phyloP scores from a whole-genome alignment of 768 basidiomycete species.

The Rhizopogon vesiculosus region DNA sequence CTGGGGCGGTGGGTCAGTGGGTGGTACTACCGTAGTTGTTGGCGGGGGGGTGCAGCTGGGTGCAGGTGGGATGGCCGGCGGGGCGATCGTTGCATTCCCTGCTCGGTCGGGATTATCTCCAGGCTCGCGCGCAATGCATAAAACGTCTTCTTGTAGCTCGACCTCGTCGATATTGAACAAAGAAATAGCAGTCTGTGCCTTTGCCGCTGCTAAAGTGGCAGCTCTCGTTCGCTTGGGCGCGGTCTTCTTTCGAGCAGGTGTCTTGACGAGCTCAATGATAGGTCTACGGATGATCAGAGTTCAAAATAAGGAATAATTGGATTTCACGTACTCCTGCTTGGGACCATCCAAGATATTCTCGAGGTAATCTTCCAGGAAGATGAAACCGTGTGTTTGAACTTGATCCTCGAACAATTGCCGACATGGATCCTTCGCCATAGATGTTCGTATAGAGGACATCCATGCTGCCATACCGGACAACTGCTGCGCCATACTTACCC shows the following conservation, averaged over 20 bases:
- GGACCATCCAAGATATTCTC: conserved; percentile 63
- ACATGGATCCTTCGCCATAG: conserved; percentile 70
- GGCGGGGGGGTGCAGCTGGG: conserved; percentile 6
- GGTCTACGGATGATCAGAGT: conserved; percentile 36
- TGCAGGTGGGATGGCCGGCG: conserved; percentile 13
- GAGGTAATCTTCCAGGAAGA: conserved; percentile 76
- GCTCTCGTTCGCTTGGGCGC: conserved; percentile 46
- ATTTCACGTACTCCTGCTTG: conserved; percentile 53
- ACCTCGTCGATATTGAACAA: conserved; percentile 20
- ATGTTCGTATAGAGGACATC: conserved; percentile 60
- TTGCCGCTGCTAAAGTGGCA: conserved; percentile 35
- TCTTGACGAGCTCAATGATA: conserved; percentile 79
- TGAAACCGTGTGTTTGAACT: conserved; percentile 70
- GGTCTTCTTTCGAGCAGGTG: conserved; percentile 70
- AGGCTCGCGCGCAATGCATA: background rate
- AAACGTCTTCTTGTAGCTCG: background rate
- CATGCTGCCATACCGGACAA: conserved; percentile 56
- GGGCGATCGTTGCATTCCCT: conserved; percentile 19
- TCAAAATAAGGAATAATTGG: background rate
- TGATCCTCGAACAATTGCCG: conserved; percentile 68
- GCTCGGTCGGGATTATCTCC: conserved; percentile 3
- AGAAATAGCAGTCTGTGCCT: conserved; percentile 35
- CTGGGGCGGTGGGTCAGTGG: conserved; percentile 28
- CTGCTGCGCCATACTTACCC: conserved; percentile 7
- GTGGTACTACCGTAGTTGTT: conserved; percentile 26